phyloP scores from a whole-genome alignment of 2,329 filamentous ascomycete genomes.

The Aspergillus flavus region DNA sequence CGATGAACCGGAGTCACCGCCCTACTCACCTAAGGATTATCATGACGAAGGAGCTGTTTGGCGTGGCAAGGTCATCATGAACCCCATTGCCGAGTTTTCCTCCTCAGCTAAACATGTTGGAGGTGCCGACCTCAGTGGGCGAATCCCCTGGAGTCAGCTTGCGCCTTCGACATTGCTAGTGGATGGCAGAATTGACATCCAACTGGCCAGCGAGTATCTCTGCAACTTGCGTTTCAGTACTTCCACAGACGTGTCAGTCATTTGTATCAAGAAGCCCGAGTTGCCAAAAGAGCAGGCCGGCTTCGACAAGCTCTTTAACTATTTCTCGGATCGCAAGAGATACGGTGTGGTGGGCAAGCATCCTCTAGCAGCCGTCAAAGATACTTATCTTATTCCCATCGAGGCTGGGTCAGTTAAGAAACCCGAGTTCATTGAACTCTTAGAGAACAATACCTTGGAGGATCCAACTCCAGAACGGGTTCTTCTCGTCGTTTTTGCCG shows the following conservation, averaged over 20 bases:
- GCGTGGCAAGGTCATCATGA: slow-evolving; percentile 77
- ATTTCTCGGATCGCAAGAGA: slow-evolving; percentile 78
- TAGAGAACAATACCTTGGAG: slow-evolving; percentile 82
- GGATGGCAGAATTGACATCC: slow-evolving; percentile 72
- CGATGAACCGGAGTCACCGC: slow-evolving; percentile 77
- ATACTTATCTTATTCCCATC: slow-evolving; percentile 89
- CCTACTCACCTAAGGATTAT: slow-evolving; percentile 80
- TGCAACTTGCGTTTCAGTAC: slow-evolving; percentile 81
- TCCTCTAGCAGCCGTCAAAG: slow-evolving; percentile 73
- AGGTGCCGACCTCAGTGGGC: slow-evolving; percentile 73
- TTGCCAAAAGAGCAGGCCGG: slow-evolving; percentile 59
- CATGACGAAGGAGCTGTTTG: slow-evolving; percentile 73
- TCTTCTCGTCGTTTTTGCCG: slow-evolving; percentile 82
- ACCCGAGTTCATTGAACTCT: slow-evolving; percentile 83
- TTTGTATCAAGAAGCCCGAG: slow-evolving; percentile 68
- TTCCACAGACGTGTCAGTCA: slow-evolving; percentile 80
- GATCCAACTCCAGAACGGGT: slow-evolving; percentile 71
- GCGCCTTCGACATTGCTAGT: slow-evolving; percentile 68
- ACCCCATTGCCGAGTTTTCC: slow-evolving; percentile 71
- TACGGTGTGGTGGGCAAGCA: slow-evolving; percentile 88
- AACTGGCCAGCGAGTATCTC: slow-evolving; percentile 86
- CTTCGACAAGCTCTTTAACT: slow-evolving; percentile 80
- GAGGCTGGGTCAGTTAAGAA: slow-evolving; percentile 67
- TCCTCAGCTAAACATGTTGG: slow-evolving; percentile 81
- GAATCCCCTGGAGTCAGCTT: slow-evolving; percentile 72